A percentile compares a stretch with the other conserved stretches of the same genome.
Evolutionary conservation across 2,329 filamentous ascomycete species (phyloP).

Genomic region (Beauveria scarabaeidicola): DNA sequence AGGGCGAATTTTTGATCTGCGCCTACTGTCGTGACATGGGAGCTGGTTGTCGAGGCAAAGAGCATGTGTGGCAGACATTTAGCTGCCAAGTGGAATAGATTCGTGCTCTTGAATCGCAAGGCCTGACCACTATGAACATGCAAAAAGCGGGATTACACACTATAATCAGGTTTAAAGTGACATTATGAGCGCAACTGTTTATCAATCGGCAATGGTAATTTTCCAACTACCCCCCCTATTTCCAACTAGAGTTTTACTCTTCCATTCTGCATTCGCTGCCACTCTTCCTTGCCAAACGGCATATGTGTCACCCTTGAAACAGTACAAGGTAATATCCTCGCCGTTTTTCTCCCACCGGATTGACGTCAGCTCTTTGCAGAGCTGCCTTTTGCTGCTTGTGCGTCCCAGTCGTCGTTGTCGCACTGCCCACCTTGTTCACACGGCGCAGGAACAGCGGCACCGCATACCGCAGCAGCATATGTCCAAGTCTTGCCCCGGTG

Average conservation of each 20-base stretch:
- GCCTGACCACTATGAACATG: no score
- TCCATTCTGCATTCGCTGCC: slow-evolving; percentile 34
- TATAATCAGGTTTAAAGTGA: no score
- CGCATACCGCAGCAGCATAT: slow-evolving; percentile 70
- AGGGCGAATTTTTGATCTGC: slow-evolving; percentile 13
- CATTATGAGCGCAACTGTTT: no score
- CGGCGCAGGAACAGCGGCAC: slow-evolving; percentile 70
- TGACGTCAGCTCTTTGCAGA: slow-evolving; percentile 63
- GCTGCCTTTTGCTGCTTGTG: slow-evolving; percentile 80
- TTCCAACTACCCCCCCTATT: no score
- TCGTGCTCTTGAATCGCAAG: no score
- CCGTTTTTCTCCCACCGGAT: slow-evolving; percentile 36
- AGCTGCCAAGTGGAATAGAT: neutral
- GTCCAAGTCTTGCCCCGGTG: no score
- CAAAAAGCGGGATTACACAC: no score
- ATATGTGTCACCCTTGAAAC: slow-evolving; percentile 61
- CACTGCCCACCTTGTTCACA: slow-evolving; percentile 43
- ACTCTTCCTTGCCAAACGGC: slow-evolving; percentile 57
- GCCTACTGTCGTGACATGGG: slow-evolving; percentile 1
- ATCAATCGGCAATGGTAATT: no score
- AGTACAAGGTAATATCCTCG: slow-evolving; percentile 44
- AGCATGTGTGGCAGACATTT: neutral
- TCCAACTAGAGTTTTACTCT: neutral
- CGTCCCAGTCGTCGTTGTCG: slow-evolving; percentile 65
- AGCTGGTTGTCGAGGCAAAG: neutral